These are phyloP conservation scores for Globisporangium nagaii DNA, from an alignment of 352 stramenopile species.

Conservation along the genomic window DNA sequence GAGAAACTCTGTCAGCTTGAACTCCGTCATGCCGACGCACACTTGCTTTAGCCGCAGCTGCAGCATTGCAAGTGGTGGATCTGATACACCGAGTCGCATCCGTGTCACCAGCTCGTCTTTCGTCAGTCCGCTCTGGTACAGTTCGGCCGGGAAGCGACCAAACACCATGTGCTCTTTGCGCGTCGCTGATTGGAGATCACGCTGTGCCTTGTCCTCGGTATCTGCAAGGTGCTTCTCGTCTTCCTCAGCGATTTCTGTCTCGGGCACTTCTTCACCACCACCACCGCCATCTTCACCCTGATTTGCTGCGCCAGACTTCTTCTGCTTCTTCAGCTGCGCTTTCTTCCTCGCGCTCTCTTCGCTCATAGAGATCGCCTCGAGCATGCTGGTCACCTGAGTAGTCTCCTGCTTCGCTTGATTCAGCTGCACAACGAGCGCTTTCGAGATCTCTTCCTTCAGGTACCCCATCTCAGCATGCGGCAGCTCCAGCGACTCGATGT, in stretches of 20 bases:
- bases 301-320: constrained; percentile 11
- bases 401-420: constrained; percentile 56
- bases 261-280: constrained; percentile 18
- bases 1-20: constrained; percentile 85
- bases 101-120: constrained; percentile 46
- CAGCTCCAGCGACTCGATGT: constrained; percentile 31
- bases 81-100: constrained; percentile 43
- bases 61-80: constrained; percentile 43
- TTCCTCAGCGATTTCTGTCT: constrained; percentile 28
- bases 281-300: constrained; percentile 9
- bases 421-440: constrained; percentile 47
- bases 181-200: constrained; percentile 18
- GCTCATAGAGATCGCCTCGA: constrained; percentile 49
- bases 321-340: constrained; percentile 26
- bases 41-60: constrained; percentile 45
- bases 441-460: constrained; percentile 61
- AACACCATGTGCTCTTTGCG: constrained; percentile 61
- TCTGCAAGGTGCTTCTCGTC: constrained; percentile 54
- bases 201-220: constrained; percentile 22
- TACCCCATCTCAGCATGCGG: constrained; percentile 49
- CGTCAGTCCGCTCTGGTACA: constrained; percentile 65
- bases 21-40: constrained; percentile 76
- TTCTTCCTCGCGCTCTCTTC: constrained; percentile 53
- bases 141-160: constrained; percentile 50
- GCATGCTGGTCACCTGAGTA: constrained; percentile 27